phyloP scores from a whole-genome alignment of 257 asterid genomes.

The Ophiorrhiza pumila region DNA sequence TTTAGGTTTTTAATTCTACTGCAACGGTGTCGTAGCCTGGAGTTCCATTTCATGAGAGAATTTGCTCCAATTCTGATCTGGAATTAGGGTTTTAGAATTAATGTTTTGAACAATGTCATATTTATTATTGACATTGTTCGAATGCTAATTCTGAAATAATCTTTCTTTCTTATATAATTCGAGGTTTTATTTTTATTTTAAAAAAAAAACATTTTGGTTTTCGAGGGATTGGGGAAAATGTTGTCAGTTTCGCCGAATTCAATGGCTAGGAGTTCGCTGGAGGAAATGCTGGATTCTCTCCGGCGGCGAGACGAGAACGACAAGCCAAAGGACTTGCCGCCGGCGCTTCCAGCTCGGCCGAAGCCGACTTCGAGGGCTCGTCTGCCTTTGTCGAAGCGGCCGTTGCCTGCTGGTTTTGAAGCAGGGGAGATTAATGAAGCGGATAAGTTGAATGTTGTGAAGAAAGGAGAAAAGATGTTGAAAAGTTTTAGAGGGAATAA shows the following conservation, averaged over 20 bases:
- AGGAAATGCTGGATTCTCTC: constrained; percentile 89
- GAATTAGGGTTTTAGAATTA: constrained; percentile 39
- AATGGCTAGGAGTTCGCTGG: constrained; percentile 73
- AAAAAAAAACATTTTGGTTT: not conserved
- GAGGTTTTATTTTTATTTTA: not conserved
- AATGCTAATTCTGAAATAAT: constrained; percentile 7
- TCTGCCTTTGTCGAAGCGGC: constrained; percentile 58
- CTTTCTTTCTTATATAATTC: constrained; percentile 1
- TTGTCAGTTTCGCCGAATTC: constrained; percentile 56
- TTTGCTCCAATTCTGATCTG: constrained; percentile 17
- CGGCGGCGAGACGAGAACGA: constrained; percentile 56
- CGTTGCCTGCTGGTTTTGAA: constrained; percentile 40
- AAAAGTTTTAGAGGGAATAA: constrained; percentile 29
- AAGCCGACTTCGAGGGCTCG: constrained; percentile 55
- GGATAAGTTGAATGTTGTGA: constrained; percentile 20
- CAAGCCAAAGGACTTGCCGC: constrained; percentile 65
- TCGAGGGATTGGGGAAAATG: constrained; percentile 33
- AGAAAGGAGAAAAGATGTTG: constrained; percentile 20
- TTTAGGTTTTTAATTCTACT: not conserved
- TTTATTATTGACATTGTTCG: constrained; percentile 29
- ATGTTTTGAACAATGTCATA: constrained; percentile 34
- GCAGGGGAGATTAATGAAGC: constrained; percentile 25
- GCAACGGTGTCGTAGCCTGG: constrained; percentile 17
- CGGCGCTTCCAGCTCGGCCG: constrained; percentile 86
- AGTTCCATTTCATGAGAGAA: constrained; percentile 15